A percentile compares a stretch with the other conserved stretches of the same genome.
Evolutionary conservation across 345 rosid genomes (phyloP).

Genomic region (Gossypium turneri): DNA sequence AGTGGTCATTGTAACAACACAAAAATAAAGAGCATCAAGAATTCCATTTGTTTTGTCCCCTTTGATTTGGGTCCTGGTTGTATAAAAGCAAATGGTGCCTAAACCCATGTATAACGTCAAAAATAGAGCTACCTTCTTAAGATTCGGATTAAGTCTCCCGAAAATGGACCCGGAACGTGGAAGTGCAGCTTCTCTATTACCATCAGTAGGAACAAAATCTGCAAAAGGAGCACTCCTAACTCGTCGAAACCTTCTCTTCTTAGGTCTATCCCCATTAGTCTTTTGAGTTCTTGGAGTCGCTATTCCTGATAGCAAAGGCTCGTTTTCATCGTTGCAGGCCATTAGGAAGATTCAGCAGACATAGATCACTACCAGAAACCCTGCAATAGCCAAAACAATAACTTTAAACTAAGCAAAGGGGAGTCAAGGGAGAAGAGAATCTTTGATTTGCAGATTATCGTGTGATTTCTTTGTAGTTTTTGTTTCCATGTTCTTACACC

Average conservation of each 20-base stretch:
- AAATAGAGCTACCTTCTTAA: conserved; percentile 36
- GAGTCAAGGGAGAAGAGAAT: not conserved
- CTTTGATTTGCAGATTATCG: not conserved
- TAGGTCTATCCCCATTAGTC: conserved; percentile 19
- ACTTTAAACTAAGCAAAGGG: not conserved
- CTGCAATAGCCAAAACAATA: not conserved
- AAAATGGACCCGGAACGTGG: conserved; percentile 34
- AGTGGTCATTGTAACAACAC: conserved; percentile 85
- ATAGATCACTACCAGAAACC: not conserved
- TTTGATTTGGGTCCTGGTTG: conserved; percentile 41
- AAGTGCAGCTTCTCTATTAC: conserved; percentile 15
- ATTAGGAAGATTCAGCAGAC: conserved; percentile 27
- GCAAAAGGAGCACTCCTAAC: conserved; percentile 68
- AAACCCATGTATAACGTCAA: conserved; percentile 47
- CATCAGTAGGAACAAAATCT: conserved; percentile 31
- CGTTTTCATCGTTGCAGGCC: conserved; percentile 42
- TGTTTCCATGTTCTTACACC: not conserved
- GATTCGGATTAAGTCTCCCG: conserved; percentile 41
- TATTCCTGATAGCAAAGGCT: conserved; percentile 45
- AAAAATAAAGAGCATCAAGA: conserved; percentile 70
- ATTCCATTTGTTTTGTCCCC: conserved; percentile 66
- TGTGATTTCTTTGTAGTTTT: not conserved
- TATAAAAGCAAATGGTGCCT: conserved; percentile 60
- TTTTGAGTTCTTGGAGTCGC: conserved; percentile 25
- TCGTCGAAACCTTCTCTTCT: conserved; percentile 49